These are phyloP conservation scores for Hypoxylon intermedium DNA, from an alignment of 495 filamentous ascomycete genomes.

Conservation along the genomic window DNA sequence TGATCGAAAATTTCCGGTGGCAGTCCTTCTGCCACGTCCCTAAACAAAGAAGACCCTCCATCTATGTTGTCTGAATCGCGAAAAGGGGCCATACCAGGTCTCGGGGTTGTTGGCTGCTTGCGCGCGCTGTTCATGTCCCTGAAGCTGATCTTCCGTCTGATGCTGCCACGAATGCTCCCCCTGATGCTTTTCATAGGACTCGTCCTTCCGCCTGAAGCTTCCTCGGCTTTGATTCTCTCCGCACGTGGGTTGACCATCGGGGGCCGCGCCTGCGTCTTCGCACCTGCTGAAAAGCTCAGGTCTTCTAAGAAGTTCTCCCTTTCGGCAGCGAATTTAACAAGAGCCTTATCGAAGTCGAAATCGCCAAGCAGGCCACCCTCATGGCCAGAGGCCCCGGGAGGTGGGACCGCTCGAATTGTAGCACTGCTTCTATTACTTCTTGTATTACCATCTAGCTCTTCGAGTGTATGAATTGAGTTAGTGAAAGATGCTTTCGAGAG, in stretches of 20 bases:
- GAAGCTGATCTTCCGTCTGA: conserved; percentile 85
- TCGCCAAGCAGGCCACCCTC: conserved; percentile 53
- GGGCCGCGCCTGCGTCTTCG: conserved; percentile 70
- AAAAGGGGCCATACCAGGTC: conserved; percentile 69
- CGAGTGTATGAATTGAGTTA: conserved; percentile 69
- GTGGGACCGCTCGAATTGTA: conserved; percentile 70
- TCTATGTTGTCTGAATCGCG: conserved; percentile 37
- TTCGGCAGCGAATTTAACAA: conserved; percentile 93
- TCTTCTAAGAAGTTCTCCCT: conserved; percentile 93
- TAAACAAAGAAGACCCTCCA: conserved; percentile 27
- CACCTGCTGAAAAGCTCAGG: conserved; percentile 86
- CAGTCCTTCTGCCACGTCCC: conserved; percentile 32
- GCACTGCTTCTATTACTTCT: conserved; percentile 88
- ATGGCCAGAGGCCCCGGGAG: conserved; percentile 43
- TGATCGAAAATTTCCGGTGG: conserved; percentile 33
- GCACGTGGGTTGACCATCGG: conserved; percentile 77
- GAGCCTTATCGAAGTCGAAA: conserved; percentile 90
- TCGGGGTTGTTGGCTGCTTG: conserved; percentile 76
- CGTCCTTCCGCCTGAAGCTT: conserved; percentile 57
- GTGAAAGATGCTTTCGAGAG: conserved; percentile 67
- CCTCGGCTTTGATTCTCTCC: conserved; percentile 82
- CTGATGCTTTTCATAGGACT: conserved; percentile 59
- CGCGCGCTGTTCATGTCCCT: conserved; percentile 95
- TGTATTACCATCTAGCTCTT: conserved; percentile 65
- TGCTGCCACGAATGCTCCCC: conserved; percentile 70